Conservation (phyloP, 805 yeast genomes). For the Suhomyces prunicola region DNA sequence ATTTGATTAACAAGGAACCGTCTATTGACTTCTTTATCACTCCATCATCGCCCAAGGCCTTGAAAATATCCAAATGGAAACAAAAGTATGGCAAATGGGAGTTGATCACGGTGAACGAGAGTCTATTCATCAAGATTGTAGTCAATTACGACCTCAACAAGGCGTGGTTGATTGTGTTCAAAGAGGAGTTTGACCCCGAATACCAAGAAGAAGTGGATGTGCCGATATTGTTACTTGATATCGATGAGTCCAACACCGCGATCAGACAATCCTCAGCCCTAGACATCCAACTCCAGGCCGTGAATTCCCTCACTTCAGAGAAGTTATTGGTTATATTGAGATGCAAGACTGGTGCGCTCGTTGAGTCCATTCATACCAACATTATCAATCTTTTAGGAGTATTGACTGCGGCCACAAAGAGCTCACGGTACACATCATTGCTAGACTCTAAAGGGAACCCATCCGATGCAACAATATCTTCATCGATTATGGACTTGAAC, state of each 20-base stretch:
- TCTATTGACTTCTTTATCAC: conserved; percentile 38
- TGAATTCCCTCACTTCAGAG: conserved; percentile 30
- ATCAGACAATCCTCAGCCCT: conserved; percentile 36
- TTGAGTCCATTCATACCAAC: conserved; percentile 22
- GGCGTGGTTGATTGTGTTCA: conserved; percentile 40
- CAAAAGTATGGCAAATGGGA: conserved; percentile 43
- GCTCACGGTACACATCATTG: conserved; percentile 3
- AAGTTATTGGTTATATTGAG: conserved; percentile 30
- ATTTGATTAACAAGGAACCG: conserved; percentile 34
- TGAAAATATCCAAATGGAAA: conserved; percentile 44
- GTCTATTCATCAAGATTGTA: conserved; percentile 36
- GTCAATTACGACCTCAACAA: conserved; percentile 31
- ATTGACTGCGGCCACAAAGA: conserved; percentile 7
- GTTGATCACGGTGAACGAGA: conserved; percentile 37
- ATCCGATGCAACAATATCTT: conserved; percentile 23
- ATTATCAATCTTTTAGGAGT: conserved; percentile 28
- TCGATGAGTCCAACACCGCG: conserved; percentile 20
- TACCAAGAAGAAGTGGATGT: conserved; percentile 30
- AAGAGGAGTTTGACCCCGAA: conserved; percentile 34
- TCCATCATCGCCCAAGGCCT: conserved; percentile 29
- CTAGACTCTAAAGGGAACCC: neutral
- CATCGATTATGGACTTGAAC: conserved; percentile 35
- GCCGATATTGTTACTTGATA: conserved; percentile 35
- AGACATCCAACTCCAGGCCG: conserved; percentile 35
- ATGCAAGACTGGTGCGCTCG: conserved; percentile 26